phyloP scores from a whole-genome alignment of 352 stramenopile genomes.

The Phytopythium montanum region DNA sequence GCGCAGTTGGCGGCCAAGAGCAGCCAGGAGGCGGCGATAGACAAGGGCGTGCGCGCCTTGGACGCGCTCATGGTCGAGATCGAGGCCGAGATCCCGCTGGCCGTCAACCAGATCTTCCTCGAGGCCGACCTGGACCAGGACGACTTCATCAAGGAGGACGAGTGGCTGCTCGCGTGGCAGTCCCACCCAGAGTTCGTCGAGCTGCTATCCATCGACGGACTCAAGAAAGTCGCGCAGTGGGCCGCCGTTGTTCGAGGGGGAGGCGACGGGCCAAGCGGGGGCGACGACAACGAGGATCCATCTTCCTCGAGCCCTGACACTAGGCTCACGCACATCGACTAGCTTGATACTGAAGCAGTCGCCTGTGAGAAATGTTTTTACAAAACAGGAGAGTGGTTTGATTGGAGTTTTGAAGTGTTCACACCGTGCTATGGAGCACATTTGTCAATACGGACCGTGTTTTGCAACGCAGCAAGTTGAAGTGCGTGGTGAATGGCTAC shows the following conservation, averaged over 20 bases:
- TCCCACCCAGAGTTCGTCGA: constrained; percentile 79
- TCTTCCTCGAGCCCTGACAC: constrained; percentile 29
- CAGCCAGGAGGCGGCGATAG: constrained; percentile 46
- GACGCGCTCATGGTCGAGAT: constrained; percentile 75
- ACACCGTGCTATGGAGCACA: too few species aligned
- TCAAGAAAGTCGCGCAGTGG: constrained; percentile 84
- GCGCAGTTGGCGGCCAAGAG: constrained; percentile 26
- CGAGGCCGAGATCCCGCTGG: constrained; percentile 76
- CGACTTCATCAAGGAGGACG: constrained; percentile 73
- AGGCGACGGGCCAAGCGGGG: constrained; percentile 19
- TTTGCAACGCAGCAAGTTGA: too few species aligned
- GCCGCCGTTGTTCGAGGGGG: constrained; percentile 48
- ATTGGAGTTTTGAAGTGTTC: too few species aligned
- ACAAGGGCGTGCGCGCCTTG: constrained; percentile 48
- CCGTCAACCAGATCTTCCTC: constrained; percentile 82
- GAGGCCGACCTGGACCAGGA: constrained; percentile 75
- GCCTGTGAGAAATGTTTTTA: too few species aligned
- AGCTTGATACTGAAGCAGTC: constrained; percentile 11
- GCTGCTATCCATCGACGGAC: constrained; percentile 79
- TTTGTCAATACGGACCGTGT: too few species aligned
- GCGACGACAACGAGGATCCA: constrained; percentile 28
- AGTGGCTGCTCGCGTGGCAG: constrained; percentile 83
- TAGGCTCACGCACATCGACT: constrained; percentile 58
- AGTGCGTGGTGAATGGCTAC: too few species aligned
- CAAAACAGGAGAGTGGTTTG: too few species aligned